Conservation (phyloP, 768 basidiomycete species). For the Lyophyllum decastes region DNA sequence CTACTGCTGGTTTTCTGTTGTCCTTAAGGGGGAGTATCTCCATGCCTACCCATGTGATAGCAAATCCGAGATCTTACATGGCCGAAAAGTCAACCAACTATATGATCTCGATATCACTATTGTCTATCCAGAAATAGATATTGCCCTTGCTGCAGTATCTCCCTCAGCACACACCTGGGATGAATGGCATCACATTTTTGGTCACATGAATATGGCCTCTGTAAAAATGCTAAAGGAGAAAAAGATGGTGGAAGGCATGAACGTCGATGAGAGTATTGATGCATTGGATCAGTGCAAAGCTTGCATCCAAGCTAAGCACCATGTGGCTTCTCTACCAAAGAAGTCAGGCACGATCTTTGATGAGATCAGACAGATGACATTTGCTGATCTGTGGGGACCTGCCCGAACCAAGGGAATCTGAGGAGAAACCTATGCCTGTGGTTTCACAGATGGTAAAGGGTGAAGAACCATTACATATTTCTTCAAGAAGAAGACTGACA, state of each 20-base stretch:
- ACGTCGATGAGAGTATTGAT: slow-evolving; percentile 15
- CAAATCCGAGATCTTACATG: not conserved
- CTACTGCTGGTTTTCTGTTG: slow-evolving; percentile 7
- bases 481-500: slow-evolving; percentile 11
- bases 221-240: slow-evolving; percentile 18
- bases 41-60: no score
- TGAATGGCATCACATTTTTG: no score
- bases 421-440: slow-evolving; percentile 25
- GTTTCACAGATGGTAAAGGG: slow-evolving; percentile 26
- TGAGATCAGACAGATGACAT: slow-evolving; percentile 11
- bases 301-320: no score
- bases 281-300: slow-evolving; percentile 25
- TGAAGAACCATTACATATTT: no score
- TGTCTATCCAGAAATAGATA: slow-evolving; percentile 3
- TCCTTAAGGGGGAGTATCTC: not conserved
- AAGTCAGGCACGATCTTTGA: no score
- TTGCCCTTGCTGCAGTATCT: slow-evolving; percentile 5
- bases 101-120: slow-evolving; percentile 18
- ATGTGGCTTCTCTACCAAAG: no score
- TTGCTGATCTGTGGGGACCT: slow-evolving; percentile 34
- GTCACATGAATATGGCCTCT: no score
- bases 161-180: slow-evolving; percentile 26
- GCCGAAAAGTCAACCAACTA: slow-evolving; percentile 11
- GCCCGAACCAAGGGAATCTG: slow-evolving; percentile 20
- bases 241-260: slow-evolving; percentile 22